Evolutionary conservation across 2,329 filamentous ascomycete genomes (phyloP).

Genomic region (Clonostachys rhizophaga): DNA sequence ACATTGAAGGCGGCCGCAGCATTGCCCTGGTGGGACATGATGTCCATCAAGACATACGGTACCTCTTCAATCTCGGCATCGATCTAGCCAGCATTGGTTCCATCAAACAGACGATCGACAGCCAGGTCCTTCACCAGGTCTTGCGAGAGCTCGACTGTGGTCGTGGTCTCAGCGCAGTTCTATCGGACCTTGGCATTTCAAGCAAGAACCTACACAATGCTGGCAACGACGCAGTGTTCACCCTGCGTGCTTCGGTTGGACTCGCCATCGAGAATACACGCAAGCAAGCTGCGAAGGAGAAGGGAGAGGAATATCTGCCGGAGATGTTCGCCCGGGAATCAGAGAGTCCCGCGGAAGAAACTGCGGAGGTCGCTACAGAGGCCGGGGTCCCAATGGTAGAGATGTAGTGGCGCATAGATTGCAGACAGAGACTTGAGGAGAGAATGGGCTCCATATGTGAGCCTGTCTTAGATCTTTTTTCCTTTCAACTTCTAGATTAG

Average conservation of each 20-base stretch:
- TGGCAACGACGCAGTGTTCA: slow-evolving; percentile 81
- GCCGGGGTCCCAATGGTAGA: too few relatives aligned
- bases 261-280: slow-evolving; percentile 17
- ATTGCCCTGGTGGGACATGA: slow-evolving; percentile 81
- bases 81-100: slow-evolving; percentile 44
- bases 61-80: slow-evolving; percentile 62
- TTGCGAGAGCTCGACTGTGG: slow-evolving; percentile 48
- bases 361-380: too few relatives aligned
- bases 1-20: slow-evolving; percentile 29
- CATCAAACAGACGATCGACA: slow-evolving; percentile 67
- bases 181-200: slow-evolving; percentile 59
- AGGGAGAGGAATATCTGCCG: slow-evolving; percentile 8
- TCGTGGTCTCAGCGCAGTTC: slow-evolving; percentile 54
- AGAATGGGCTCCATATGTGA: slow-evolving; percentile 1
- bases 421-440: slow-evolving; percentile 3
- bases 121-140: slow-evolving; percentile 63
- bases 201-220: slow-evolving; percentile 76
- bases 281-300: slow-evolving; percentile 9
- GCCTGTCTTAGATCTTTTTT: not conserved
- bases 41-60: slow-evolving; percentile 60
- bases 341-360: too few relatives aligned
- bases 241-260: slow-evolving; percentile 66
- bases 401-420: not conserved
- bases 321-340: too few relatives aligned
- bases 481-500: not conserved